Base-by-base conservation (phyloP, 306 rosid genomes). In the Begonia loranthoides region DNA sequence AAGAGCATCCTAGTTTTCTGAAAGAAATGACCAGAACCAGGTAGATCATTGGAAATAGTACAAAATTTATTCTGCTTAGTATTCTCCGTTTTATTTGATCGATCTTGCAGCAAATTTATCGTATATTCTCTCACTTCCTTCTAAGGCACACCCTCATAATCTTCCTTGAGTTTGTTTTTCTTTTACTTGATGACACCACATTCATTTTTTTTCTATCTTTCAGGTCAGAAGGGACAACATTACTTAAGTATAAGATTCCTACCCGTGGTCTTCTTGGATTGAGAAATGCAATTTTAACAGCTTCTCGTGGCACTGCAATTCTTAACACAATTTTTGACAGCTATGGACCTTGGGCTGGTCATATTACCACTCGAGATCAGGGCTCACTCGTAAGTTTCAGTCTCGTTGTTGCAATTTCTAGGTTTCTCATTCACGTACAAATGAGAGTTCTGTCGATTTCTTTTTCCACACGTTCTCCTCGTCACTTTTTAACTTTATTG, bases 181-280 rank as follows among this genome's bases (percentile, higher is more conserved):
- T 44, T 13, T 22, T 16, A 47, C 43, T 57, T 19, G 36, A 28
- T 28, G 36, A 28, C 5, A 28, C 36, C 36, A 28, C 36, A 4
- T 28, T 28, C 9, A 28, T 28, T 28, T 19, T 28, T 52, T 49
- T 39, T 67, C 51, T 72, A 38, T 70, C 9, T 71, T 34, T 63
- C 73, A 90, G 97, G 72, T 71, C 75, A 49, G 94, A 85, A 73
- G 88, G 92, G 70, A 90, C 95, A 47, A 86, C 83, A 24, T 60
- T 76, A 9, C 73, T 90, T 62, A 90, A 79, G 67, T 90, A 90
- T 74, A 90, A 80, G 82, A 90, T 90, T 66, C 99, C 99, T 51
- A 90, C 95, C 6, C 95, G 94, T 68, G 99, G 99, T 58, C 99
- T 90, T 66, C 83, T 86, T 22, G 95, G 99, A 62, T 62, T 90